Evolutionary conservation across 2,329 filamentous ascomycete genomes (phyloP), one percentile per base, ranked within the genome.

Genomic region (Talaromyces marneffei): DNA sequence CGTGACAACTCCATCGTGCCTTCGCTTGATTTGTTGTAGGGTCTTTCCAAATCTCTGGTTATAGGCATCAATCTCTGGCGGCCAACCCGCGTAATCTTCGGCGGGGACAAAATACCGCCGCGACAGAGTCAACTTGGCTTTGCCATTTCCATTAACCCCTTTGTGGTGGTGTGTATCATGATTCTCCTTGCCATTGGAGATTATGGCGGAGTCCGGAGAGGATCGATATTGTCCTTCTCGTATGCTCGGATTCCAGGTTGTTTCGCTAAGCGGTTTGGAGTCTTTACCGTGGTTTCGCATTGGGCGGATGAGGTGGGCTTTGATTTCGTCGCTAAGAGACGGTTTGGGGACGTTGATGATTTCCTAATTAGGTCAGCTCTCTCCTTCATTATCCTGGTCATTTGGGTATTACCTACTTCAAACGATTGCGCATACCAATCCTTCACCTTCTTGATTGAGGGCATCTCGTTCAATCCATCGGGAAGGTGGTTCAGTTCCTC

Each of bases 341-440:
- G 94, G 94, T 71, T 90, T 86, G 63, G 89, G 85, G 5, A 99
- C 82, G 60, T 85, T 87, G 67, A 92, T 97, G 76, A 99, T 95
- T 83, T 99, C 94, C 91, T 76, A 62, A 64, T 40, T 44, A 59
- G 10, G 31, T 56, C 57, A 65, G 60, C 18, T 62, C 39, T 16
- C 10, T 14, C 29, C 54, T 44, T n/a, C 60, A 42, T 54, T 50
- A 20, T 54, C 5, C n/a, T n/a, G n/a, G n/a, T n/a, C n/a, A n/a
- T n/a, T n/a, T n/a, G n/a, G n/a, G n/a, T n/a, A n/a, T n/a, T 42
- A 25, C 42, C 69, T 84, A 96, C 92, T 86, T 99, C 94, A 72
- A 99, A 99, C 57, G 94, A 99, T 80, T 99, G 94, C 66, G 93
- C 94, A 76, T 99, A 99, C 94, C 94, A 99, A 72, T 97, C 92